Base-by-base conservation (phyloP, 75 land plant species). In the Selaginella moellendorffii region DNA sequence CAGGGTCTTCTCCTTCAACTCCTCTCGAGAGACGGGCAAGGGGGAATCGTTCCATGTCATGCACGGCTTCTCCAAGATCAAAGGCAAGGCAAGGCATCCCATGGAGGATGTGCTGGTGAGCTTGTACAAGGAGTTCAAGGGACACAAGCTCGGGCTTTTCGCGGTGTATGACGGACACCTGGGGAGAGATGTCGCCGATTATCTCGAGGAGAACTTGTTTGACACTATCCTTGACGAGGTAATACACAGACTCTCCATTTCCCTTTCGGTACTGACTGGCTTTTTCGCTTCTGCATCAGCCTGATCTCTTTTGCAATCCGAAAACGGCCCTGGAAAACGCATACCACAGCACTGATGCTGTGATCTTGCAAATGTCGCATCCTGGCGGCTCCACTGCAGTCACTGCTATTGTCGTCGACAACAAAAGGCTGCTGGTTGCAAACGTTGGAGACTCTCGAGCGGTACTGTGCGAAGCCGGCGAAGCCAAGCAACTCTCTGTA, bases 101-200 rank as follows among this genome's bases (percentile, higher is more conserved):
- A 36, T 36, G 46, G 46, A 36, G 14, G 46, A 36, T 36, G 46
- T 36, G 14, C 14, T 36, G 46, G 46, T 36, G 46, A 36, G 46
- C 46, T 5, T 5, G 5, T 36, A 36, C 46, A 36, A 14, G 46
- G 46, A 36, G 46, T 5, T 36, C 14, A 36, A 36, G 46, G 46
- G 46, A 5, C 46, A 36, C 14, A 36, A 36, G 14, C 46, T 83
- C 20, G 83, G 80, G n/a, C 30, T 80, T 9, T 83, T 83, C 77
- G 85, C 80, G 0, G 79, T 83, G 42, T 80, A 71, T 64, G 82
- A 79, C 74, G 77, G 82, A 5, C 82, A 82, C 46, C 52, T 82
- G 42, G 78, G 84, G 64, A 66, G 75, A 68, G 63, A 68, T 52
- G 77, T 78, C 19, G 78, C 81, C 31, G 70, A 66, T 63, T 82